Percentiles rank a stretch among this genome's conserved stretches.
phyloP scores from a whole-genome alignment of 495 filamentous ascomycete genomes.

The Astrothelium macrocarpum region DNA sequence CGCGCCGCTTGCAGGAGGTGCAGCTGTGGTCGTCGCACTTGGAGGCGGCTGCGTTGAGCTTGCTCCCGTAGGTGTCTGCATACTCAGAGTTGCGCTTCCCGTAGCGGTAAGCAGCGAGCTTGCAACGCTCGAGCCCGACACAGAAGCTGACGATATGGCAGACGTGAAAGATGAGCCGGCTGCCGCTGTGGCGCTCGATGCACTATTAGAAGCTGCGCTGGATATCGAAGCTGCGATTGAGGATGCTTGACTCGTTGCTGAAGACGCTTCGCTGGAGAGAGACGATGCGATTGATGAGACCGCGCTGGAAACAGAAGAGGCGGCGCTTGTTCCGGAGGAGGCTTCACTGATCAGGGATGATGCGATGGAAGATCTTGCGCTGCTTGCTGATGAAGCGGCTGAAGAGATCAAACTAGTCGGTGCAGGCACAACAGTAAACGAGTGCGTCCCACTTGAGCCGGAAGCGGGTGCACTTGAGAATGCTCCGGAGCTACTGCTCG shows the following conservation, averaged over 20 bases:
- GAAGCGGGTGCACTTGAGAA: neutral
- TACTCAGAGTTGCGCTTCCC: neutral
- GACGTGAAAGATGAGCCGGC: neutral
- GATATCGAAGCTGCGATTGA: neutral
- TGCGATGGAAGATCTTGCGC: conserved; percentile 4
- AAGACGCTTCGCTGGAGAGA: neutral
- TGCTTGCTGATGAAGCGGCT: conserved; percentile 2
- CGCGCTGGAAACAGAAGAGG: neutral
- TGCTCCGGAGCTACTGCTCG: neutral
- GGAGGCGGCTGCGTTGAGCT: neutral
- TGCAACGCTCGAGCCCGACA: neutral
- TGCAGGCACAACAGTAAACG: neutral
- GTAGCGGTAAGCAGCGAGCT: neutral
- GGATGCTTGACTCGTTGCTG: neutral
- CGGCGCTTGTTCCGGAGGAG: neutral
- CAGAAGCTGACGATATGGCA: neutral
- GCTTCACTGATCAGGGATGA: conserved; percentile 9
- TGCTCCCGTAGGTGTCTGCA: neutral
- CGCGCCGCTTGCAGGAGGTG: neutral
- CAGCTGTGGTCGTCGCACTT: neutral
- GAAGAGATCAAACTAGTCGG: conserved; percentile 8
- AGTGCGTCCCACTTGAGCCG: neutral
- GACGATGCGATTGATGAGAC: neutral
- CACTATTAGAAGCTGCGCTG: neutral
- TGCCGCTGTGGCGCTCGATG: neutral